A percentile compares a stretch with the other conserved stretches of the same genome.
Conservation (phyloP, 176 grass and related monocot species). For the Thalia dealbata region DNA sequence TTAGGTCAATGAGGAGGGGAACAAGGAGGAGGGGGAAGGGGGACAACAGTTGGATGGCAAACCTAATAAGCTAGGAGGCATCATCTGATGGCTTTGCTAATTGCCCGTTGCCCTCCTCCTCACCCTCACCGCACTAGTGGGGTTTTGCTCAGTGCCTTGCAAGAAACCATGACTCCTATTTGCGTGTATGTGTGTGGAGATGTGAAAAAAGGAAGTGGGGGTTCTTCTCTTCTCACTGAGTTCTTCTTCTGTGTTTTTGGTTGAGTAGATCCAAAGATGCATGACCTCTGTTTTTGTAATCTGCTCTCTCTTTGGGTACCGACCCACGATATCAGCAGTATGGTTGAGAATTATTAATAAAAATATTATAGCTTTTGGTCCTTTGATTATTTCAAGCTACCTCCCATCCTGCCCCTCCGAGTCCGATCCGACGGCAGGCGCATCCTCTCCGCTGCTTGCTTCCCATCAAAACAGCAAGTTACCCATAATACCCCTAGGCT, state of each 20-base stretch:
- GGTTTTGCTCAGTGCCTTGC: not conserved
- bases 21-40: not conserved
- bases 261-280: no score
- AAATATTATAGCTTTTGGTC: no score
- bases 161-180: not conserved
- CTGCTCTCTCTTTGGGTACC: not conserved
- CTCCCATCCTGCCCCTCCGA: not conserved
- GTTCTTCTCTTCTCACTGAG: no score
- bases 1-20: not conserved
- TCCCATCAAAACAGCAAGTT: not conserved
- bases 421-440: not conserved
- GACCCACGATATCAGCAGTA: no score
- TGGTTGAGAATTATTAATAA: no score
- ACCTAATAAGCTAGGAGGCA: slow-evolving; percentile 2
- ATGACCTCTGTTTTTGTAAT: no score
- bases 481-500: not conserved
- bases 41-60: not conserved
- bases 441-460: not conserved
- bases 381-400: no score
- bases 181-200: not conserved
- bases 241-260: no score
- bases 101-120: no score
- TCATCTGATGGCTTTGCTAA: not conserved
- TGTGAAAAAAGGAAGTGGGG: not conserved
- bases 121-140: not conserved